Evolutionary conservation across 116 monocot species (phyloP).

Genomic region (Papilionanthe hybrid): DNA sequence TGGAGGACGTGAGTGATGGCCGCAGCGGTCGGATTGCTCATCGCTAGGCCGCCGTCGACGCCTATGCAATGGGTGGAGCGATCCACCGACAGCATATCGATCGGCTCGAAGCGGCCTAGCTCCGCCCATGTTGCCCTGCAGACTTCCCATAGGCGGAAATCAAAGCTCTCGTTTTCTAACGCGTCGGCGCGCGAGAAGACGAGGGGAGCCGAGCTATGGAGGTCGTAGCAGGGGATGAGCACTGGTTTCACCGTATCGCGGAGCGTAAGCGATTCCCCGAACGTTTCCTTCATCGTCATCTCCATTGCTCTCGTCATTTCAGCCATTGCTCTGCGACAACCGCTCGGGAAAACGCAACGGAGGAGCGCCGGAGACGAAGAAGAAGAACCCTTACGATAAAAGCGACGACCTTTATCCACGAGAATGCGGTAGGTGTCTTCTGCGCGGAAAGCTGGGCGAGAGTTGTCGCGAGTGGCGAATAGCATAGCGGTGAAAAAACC

Average conservation of each 20-base stretch:
- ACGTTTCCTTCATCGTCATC: constrained; percentile 44
- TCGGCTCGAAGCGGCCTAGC: constrained; percentile 62
- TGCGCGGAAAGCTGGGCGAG: constrained; percentile 41
- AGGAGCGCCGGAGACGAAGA: constrained; percentile 7
- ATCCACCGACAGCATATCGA: constrained; percentile 60
- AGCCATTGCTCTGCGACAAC: constrained; percentile 13
- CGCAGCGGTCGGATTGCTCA: constrained; percentile 70
- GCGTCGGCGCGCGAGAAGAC: constrained; percentile 90
- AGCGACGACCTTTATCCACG: constrained; percentile 35
- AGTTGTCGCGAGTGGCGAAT: constrained; percentile 36
- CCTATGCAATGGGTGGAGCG: constrained; percentile 47
- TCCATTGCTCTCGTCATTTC: constrained; percentile 39
- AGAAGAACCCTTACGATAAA: constrained; percentile 20
- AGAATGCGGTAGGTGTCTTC: constrained; percentile 78
- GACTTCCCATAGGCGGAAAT: constrained; percentile 91
- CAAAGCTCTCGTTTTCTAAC: constrained; percentile 61
- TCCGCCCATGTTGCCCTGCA: constrained; percentile 82
- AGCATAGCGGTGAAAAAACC: constrained; percentile 86
- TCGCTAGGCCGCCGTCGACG: constrained; percentile 66
- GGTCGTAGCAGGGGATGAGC: constrained; percentile 88
- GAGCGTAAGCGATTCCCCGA: constrained; percentile 55
- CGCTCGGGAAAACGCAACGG: constrained; percentile 11
- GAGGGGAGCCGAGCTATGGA: constrained; percentile 59
- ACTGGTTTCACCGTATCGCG: constrained; percentile 68
- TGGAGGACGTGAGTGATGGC: constrained; percentile 88